phyloP scores from a whole-genome alignment of 176 grass and related monocot genomes.

The Eleusine coracana region DNA sequence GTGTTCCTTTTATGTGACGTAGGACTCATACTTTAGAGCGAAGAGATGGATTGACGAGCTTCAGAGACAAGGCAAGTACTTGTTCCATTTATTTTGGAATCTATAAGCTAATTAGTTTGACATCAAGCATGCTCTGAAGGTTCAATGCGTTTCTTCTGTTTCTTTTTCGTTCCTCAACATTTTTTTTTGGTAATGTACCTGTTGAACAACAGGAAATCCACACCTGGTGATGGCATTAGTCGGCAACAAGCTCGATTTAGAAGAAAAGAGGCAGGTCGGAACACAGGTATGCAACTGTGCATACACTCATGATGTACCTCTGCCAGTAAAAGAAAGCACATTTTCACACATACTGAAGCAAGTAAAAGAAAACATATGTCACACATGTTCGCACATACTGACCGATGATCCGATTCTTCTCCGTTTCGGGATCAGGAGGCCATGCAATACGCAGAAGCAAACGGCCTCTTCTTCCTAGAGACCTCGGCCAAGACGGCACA shows the following conservation, averaged over 20 bases:
- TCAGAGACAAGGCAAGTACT: conserved; percentile 59
- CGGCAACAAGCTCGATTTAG: conserved; percentile 80
- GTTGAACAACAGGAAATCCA: conserved; percentile 52
- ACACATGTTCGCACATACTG: not conserved
- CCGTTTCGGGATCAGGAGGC: conserved; percentile 43
- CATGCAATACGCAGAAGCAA: conserved; percentile 68
- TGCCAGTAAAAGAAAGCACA: not conserved
- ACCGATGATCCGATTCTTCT: not conserved
- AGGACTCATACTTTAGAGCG: conserved; percentile 65
- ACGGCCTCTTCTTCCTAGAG: conserved; percentile 75
- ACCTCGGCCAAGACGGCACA: conserved; percentile 72
- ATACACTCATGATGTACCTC: not conserved
- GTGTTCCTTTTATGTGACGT: not conserved
- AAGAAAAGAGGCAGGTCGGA: conserved; percentile 58
- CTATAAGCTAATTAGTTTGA: not conserved
- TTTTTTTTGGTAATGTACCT: not conserved
- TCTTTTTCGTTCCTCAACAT: not conserved
- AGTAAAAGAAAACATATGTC: too few species aligned
- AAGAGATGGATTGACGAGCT: conserved; percentile 73
- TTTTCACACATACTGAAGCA: not conserved
- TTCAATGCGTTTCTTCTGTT: not conserved
- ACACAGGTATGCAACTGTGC: conserved; percentile 43
- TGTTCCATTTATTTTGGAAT: not conserved
- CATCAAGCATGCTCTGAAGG: not conserved
- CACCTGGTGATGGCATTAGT: conserved; percentile 71